Evolutionary conservation across 306 rosid genomes (phyloP), one percentile per base, ranked within the genome.

Genomic region (Quillaja saponaria): DNA sequence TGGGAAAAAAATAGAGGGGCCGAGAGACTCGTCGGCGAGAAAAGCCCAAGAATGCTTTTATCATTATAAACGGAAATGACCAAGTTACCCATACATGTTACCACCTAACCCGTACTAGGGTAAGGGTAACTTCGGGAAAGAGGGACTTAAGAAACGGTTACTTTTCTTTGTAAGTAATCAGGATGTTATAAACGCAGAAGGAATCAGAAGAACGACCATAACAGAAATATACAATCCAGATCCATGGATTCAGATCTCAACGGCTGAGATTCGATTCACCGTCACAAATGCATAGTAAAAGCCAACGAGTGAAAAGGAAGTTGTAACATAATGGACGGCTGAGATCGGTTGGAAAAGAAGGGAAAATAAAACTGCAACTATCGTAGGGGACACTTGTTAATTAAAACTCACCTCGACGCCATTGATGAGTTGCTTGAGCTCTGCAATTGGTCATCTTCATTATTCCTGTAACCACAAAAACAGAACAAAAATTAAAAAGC

Each of bases 351-450:
- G 54, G 15, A 3, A 12, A 9, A 61, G 53, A 49, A 31, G 20
- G 34, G 56, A 42, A 42, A 45, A 49, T 1, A 14, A 42, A 71
- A 52, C 34, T 7, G n/a, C 19, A 53, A 40, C 44, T 62, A 66
- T 80, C 73, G 74, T 60, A 63, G 17, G 58, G 13, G 55, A 20
- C 5, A n/a, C 17, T 50, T 50, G 51, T 58, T 20, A 34, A 5
- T 49, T 20, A 58, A 28, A 60, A 53, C 74, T 55, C 46, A 84
- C 96, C 96, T 85, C 64, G 58, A 85, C 64, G 75, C 96, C 96
- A 91, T 88, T 71, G 96, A 76, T 33, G 95, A 76, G 72, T 80
- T 83, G 58, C 72, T 82, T 56, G 71, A 85, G 90, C 91, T 91
- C 81, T 68, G 79, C 71, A 83, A 33, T 66, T 77, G 15, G 61